These are phyloP conservation scores for Laburnicola sp. DNA, from an alignment of 2,329 filamentous ascomycete genomes.

Conservation along the genomic window DNA sequence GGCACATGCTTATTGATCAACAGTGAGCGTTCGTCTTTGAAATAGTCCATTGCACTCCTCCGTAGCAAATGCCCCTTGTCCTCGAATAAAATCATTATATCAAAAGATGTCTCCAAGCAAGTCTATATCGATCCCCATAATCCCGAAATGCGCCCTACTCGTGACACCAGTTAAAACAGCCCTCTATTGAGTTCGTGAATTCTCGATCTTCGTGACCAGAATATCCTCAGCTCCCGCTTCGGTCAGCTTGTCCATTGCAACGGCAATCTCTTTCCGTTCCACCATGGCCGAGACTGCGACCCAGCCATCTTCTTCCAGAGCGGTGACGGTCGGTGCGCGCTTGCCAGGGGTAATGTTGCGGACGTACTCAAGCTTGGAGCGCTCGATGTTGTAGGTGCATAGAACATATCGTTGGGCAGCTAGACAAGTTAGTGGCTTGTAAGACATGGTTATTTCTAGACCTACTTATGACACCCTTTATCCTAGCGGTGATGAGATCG, in stretches of 20 bases:
- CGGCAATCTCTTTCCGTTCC: slow-evolving; percentile 79
- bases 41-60: no score
- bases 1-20: no score
- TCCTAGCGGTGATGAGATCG: slow-evolving; percentile 80
- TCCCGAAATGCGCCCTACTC: no score
- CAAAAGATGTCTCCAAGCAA: no score
- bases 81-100: no score
- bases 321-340: slow-evolving; percentile 88
- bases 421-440: slow-evolving; percentile 33
- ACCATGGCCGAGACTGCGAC: slow-evolving; percentile 96
- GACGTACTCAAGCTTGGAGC: slow-evolving; percentile 67
- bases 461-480: slow-evolving; percentile 86
- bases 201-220: slow-evolving; percentile 81
- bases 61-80: no score
- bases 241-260: slow-evolving; percentile 82
- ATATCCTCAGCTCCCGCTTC: slow-evolving; percentile 81
- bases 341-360: slow-evolving; percentile 86
- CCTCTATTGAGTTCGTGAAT: slow-evolving; percentile 55
- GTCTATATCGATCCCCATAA: no score
- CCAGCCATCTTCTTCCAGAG: slow-evolving; percentile 86
- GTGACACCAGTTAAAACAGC: no score
- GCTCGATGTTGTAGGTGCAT: slow-evolving; percentile 93
- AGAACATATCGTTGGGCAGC: slow-evolving; percentile 90
- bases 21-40: no score
- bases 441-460: background rate